A percentile compares a stretch with the other conserved stretches of the same genome.
These are phyloP conservation scores for Aspergillus tamarii DNA, from an alignment of 2,329 filamentous ascomycete species.

Conservation along the genomic window DNA sequence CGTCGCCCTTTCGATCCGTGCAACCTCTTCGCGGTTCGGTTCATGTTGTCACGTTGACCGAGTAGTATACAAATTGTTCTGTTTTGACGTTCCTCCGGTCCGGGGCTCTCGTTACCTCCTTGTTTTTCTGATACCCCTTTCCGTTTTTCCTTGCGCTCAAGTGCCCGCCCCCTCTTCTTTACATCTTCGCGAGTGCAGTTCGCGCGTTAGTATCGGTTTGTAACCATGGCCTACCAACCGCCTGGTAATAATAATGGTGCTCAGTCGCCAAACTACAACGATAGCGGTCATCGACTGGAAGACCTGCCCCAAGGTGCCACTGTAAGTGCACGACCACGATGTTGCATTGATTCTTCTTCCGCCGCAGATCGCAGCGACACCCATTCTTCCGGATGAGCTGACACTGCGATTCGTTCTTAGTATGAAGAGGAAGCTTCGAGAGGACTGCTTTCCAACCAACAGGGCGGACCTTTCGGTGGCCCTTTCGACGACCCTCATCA, in stretches of 20 bases:
- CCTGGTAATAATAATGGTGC: conserved; percentile 36
- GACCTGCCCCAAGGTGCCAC: conserved; percentile 62
- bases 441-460: conserved; percentile 50
- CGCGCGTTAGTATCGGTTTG: conserved; percentile 17
- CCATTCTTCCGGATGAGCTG: neutral
- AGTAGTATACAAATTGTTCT: conserved; percentile 8
- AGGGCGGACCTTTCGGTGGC: conserved; percentile 46
- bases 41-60: neutral
- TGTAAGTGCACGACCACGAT: conserved; percentile 52
- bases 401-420: conserved; percentile 7
- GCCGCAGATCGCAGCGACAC: neutral
- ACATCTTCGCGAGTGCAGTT: conserved; percentile 17
- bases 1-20: conserved; percentile 4
- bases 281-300: conserved; percentile 67
- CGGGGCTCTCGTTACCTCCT: conserved; percentile 15
- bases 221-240: conserved; percentile 67
- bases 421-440: conserved; percentile 53
- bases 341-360: neutral
- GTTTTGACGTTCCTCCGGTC: conserved; percentile 19
- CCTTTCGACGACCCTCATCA: conserved; percentile 59
- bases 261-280: conserved; percentile 56
- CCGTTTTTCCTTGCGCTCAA: conserved; percentile 22
- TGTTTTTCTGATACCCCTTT: conserved; percentile 28
- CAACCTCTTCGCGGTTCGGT: conserved; percentile 6
- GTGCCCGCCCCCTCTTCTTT: conserved; percentile 13